Percentiles rank a stretch among this genome's conserved stretches.
Evolutionary conservation across 257 asterid genomes (phyloP).

Genomic region (Petunia secreta): DNA sequence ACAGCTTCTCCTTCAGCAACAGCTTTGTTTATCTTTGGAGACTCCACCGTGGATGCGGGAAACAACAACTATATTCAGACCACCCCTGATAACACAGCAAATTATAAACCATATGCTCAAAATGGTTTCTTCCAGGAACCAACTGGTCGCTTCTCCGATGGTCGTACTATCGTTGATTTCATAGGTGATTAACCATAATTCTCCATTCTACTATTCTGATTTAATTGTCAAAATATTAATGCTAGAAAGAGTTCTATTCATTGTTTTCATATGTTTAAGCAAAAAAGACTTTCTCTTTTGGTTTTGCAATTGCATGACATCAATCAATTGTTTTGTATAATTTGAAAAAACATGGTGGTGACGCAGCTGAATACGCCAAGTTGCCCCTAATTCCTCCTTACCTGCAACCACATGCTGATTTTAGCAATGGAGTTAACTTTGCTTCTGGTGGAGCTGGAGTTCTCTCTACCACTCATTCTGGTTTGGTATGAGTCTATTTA

Average conservation of each 20-base stretch:
- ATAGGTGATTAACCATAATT: conserved; percentile 38
- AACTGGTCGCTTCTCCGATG: conserved; percentile 63
- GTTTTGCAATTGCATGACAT: too few relatives aligned
- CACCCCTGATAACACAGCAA: conserved; percentile 50
- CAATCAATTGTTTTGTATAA: too few relatives aligned
- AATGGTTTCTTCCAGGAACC: conserved; percentile 51
- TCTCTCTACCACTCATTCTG: conserved; percentile 51
- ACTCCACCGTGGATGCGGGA: conserved; percentile 55
- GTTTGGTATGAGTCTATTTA: conserved; percentile 37
- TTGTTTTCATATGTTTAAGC: too few relatives aligned
- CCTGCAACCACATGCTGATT: conserved; percentile 47
- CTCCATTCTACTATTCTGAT: background rate
- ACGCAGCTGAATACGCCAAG: conserved; percentile 53
- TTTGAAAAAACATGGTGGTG: too few relatives aligned
- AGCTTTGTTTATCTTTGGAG: conserved; percentile 57
- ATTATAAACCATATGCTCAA: conserved; percentile 51
- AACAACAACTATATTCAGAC: conserved; percentile 57
- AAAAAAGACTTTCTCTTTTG: background rate
- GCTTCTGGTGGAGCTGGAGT: conserved; percentile 63
- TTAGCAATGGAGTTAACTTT: conserved; percentile 50
- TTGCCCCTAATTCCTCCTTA: conserved; percentile 55
- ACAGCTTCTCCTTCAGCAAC: background rate
- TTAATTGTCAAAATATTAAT: too few relatives aligned
- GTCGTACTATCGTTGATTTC: conserved; percentile 57
- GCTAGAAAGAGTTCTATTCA: too few relatives aligned